Evolutionary conservation across 228 moss, liverwort and hornwort species (phyloP), one percentile per base, ranked within the genome.

Genomic region (Sphagnum fallax): DNA sequence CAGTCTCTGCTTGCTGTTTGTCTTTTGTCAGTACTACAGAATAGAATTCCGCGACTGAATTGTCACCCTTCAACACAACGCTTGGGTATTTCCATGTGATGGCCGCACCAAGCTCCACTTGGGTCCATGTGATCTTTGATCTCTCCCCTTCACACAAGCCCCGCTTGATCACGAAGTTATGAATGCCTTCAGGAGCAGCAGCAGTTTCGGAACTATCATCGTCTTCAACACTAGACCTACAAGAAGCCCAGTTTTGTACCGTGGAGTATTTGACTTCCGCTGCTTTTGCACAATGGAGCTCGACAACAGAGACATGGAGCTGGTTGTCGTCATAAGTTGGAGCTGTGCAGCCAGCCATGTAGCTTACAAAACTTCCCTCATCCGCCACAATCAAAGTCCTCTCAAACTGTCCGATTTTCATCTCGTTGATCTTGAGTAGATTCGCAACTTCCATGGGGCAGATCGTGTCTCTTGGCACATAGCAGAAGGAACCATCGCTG

Each of bases 401-500:
- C 60, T 77, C 77, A 53, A 77, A 73, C 47, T 14, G 5, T 15
- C 53, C 69, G 50, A 5, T 63, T 18, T 49, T 62, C 10, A 10
- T 50, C 50, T 67, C 60, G 16, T 63, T 12, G 16, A 65, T 53
- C 16, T 73, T 60, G n/a, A 78, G 74, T 16, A 69, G 16, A 4
- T 65, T 70, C 15, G 78, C 69, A 51, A 74, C 74, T 47, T 74
- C 78, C 74, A 78, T 66, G 8, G 78, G 78, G 49, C 74, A 78
- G 0, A 16, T 6, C 0, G 70, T 67, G 48, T 63, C 51, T 15
- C 50, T 48, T 5, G 78, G 78, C 6, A 78, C 74, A 18, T 71
- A 78, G 66, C 74, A 78, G 66, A 78, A 78, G 47, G 51, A 63
- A 12, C 78, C 74, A 6, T 70, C 14, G 0, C 52, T 4, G 52